Percentiles rank a stretch among this genome's conserved stretches.
Evolutionary conservation across 2,329 filamentous ascomycete genomes (phyloP).

Genomic region (Fusarium sp.): DNA sequence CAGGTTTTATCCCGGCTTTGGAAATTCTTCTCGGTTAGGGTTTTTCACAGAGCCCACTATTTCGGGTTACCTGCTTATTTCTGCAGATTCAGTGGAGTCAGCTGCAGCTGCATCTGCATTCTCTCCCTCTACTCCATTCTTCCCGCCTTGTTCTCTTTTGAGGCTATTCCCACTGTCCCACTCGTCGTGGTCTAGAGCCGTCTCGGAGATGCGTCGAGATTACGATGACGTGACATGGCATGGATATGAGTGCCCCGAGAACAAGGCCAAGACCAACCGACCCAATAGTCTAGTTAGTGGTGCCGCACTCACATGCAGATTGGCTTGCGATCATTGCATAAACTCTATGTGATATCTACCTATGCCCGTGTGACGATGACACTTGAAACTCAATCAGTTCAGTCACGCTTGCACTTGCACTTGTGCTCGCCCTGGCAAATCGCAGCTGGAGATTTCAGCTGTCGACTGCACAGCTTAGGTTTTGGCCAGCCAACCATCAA

Average conservation of each 20-base stretch:
- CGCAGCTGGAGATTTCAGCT: background rate
- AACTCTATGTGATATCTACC: constrained; percentile 8
- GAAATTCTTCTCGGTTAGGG: constrained; percentile 22
- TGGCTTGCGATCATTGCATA: constrained; percentile 1
- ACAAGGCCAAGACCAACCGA: background rate
- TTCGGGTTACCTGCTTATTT: constrained; percentile 23
- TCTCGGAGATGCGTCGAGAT: constrained; percentile 10
- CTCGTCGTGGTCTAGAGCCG: background rate
- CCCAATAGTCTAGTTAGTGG: background rate
- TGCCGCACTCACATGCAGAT: background rate
- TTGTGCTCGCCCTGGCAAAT: background rate
- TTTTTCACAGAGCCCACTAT: constrained; percentile 19
- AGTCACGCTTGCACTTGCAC: background rate
- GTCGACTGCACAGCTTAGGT: background rate
- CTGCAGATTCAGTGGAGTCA: constrained; percentile 11
- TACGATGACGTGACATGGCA: constrained; percentile 16
- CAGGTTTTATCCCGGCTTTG: constrained; percentile 22
- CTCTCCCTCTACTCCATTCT: background rate
- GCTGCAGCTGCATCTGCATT: background rate
- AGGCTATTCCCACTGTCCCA: constrained; percentile 28
- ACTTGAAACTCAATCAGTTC: background rate
- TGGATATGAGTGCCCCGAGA: background rate
- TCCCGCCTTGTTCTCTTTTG: constrained; percentile 8
- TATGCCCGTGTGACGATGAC: constrained; percentile 5
- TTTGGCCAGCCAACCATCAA: background rate